Percentiles rank a stretch among this genome's conserved stretches.
phyloP scores from a whole-genome alignment of 768 basidiomycete species.

The Calocybe gangraenosa region DNA sequence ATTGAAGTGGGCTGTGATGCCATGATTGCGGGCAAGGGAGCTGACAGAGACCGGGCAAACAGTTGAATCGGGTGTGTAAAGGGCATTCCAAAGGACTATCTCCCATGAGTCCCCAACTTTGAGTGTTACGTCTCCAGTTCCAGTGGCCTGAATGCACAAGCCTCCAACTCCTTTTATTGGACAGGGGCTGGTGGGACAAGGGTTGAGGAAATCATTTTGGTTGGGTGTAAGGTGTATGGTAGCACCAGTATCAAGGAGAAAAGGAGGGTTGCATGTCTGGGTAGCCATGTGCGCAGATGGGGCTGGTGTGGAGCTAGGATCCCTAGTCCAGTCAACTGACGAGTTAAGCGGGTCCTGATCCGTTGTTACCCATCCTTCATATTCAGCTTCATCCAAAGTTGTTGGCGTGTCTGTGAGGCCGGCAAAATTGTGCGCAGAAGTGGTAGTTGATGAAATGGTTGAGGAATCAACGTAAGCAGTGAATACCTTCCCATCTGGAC shows the following conservation, averaged over 20 bases:
- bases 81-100: slow-evolving; percentile 13
- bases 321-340: slow-evolving; percentile 15
- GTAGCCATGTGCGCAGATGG: neutral
- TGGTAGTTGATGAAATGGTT: neutral
- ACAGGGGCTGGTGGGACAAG: slow-evolving; percentile 18
- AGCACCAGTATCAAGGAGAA: slow-evolving; percentile 25
- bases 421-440: neutral
- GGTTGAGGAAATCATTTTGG: slow-evolving; percentile 19
- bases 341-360: slow-evolving; percentile 5
- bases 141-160: slow-evolving; percentile 19
- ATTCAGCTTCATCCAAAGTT: slow-evolving; percentile 5
- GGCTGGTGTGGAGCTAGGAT: neutral
- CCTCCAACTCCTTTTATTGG: slow-evolving; percentile 24
- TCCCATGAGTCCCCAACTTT: slow-evolving; percentile 9
- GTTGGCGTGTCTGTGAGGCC: neutral
- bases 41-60: slow-evolving; percentile 22
- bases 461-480: neutral
- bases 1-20: slow-evolving; percentile 16
- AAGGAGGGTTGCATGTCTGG: slow-evolving; percentile 3
- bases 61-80: slow-evolving; percentile 19
- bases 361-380: slow-evolving; percentile 5
- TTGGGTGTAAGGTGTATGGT: slow-evolving; percentile 21
- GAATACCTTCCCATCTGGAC: slow-evolving; percentile 1
- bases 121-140: slow-evolving; percentile 22
- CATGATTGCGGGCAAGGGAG: slow-evolving; percentile 10